Evolutionary conservation across 1,284 basidiomycete species (phyloP).

Genomic region (Fomitopsis betulina): DNA sequence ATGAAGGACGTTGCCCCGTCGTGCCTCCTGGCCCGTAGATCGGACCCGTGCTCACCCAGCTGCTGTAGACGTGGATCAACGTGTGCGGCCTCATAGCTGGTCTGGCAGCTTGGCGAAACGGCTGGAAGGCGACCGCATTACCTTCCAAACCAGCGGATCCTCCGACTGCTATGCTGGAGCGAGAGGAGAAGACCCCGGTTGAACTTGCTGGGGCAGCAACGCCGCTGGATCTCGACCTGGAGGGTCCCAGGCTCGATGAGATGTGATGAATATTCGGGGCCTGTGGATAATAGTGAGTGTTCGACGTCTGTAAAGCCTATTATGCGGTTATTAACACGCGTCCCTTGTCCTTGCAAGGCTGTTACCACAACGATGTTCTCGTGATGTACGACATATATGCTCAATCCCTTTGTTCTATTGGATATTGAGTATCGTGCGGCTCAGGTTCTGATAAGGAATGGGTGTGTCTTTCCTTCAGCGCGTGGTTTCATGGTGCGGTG

Average conservation of each 20-base stretch:
- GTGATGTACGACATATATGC: background rate
- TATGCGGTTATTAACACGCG: background rate
- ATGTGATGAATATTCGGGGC: background rate
- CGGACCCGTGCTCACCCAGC: background rate
- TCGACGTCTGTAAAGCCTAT: background rate
- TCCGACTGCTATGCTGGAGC: background rate
- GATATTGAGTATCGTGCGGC: no score
- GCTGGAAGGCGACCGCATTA: constrained; percentile 71
- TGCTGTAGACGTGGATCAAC: constrained; percentile 52
- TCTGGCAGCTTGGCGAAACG: constrained; percentile 61
- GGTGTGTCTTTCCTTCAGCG: no score
- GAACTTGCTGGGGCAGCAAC: constrained; percentile 8
- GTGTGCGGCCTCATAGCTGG: constrained; percentile 62
- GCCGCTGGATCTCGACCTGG: constrained; percentile 14
- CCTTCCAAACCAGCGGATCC: constrained; percentile 24
- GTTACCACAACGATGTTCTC: background rate
- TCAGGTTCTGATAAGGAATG: no score
- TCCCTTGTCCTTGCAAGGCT: background rate
- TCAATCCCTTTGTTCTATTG: no score
- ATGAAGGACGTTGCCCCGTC: background rate
- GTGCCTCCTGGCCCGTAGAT: background rate
- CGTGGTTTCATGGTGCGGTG: no score
- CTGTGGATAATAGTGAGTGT: background rate
- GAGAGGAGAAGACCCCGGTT: background rate
- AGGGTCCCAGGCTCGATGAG: constrained; percentile 16